Percentiles rank a stretch among this genome's conserved stretches.
phyloP scores from a whole-genome alignment of 352 stramenopile species.

The Blastocystis sp. region DNA sequence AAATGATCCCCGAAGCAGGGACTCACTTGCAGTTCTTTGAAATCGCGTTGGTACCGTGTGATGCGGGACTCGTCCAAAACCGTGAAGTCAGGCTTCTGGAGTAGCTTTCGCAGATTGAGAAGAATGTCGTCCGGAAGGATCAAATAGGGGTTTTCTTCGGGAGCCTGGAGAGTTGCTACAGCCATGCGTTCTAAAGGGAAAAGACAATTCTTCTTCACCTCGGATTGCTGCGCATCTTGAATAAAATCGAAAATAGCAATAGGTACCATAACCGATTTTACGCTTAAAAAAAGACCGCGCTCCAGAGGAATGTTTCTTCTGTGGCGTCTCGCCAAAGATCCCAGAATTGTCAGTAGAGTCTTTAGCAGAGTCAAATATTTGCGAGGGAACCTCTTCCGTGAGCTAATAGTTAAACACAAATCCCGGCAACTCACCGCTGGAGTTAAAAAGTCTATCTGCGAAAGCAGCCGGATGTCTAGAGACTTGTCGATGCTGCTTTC shows the following conservation, averaged over 20 bases:
- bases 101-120: background rate
- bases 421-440: background rate
- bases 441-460: constrained; percentile 51
- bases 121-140: background rate
- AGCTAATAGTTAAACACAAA: background rate
- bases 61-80: constrained; percentile 25
- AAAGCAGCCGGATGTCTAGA: constrained; percentile 36
- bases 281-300: constrained; percentile 36
- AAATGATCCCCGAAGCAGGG: background rate
- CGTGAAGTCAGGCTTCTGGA: constrained; percentile 20
- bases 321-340: constrained; percentile 36
- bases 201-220: background rate
- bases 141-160: background rate
- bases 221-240: background rate
- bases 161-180: background rate
- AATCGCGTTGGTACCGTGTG: constrained; percentile 17
- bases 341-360: constrained; percentile 24
- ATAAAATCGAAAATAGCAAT: background rate
- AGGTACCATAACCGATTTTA: constrained; percentile 11
- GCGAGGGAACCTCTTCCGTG: constrained; percentile 4
- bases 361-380: background rate
- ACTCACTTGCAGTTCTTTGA: constrained; percentile 36
- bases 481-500: constrained; percentile 50
- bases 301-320: background rate
- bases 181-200: constrained; percentile 3